phyloP scores from a whole-genome alignment of 2,329 filamentous ascomycete genomes.

The Microdochium trichocladiopsis region DNA sequence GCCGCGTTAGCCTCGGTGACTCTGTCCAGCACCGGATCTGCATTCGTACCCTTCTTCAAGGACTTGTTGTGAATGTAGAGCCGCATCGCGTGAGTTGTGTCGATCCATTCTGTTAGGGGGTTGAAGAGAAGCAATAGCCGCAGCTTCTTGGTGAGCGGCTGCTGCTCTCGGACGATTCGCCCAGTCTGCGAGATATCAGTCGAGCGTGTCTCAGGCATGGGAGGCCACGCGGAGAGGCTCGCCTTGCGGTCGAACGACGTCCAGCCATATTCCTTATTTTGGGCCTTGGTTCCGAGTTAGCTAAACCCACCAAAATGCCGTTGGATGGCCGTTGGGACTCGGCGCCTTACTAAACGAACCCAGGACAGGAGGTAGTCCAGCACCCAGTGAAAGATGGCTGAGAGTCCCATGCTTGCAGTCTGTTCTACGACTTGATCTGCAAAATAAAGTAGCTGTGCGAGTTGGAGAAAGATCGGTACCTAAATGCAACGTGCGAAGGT shows the following conservation, averaged over 20 bases:
- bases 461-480: too few relatives aligned
- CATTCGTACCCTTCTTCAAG: slow-evolving; percentile 16
- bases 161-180: slow-evolving; percentile 26
- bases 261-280: slow-evolving; percentile 7
- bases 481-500: too few relatives aligned
- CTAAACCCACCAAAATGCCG: not conserved
- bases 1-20: not conserved
- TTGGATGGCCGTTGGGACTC: not conserved
- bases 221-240: not conserved
- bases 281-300: slow-evolving; percentile 2
- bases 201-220: not conserved
- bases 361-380: too few relatives aligned
- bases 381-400: too few relatives aligned
- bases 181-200: slow-evolving; percentile 15
- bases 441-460: too few relatives aligned
- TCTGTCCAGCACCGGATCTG: not conserved
- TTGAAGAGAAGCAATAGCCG: slow-evolving; percentile 33
- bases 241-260: slow-evolving; percentile 8
- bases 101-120: slow-evolving; percentile 29
- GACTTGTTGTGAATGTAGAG: slow-evolving; percentile 27
- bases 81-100: slow-evolving; percentile 26
- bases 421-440: too few relatives aligned
- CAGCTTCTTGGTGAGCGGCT: slow-evolving; percentile 29
- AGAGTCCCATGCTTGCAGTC: too few relatives aligned
- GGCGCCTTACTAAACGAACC: not conserved